Percentiles rank a stretch among this genome's conserved stretches.
Conservation (phyloP, 257 asterid species). For the Ilex asprella region DNA sequence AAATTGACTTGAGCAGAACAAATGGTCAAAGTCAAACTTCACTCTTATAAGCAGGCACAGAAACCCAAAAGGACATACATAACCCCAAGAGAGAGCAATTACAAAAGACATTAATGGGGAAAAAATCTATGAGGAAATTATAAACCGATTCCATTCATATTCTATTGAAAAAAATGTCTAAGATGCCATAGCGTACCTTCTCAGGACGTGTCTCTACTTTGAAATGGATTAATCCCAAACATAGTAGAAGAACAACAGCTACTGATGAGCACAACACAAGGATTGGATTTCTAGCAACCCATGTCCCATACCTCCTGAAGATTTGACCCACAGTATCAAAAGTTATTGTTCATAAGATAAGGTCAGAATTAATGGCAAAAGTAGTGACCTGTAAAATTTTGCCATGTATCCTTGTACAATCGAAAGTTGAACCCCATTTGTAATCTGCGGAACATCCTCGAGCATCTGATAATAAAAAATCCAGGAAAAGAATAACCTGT, state of each 20-base stretch:
- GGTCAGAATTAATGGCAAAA: constrained; percentile 8
- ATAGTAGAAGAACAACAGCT: constrained; percentile 64
- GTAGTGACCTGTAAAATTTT: constrained; percentile 75
- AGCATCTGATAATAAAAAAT: constrained; percentile 54
- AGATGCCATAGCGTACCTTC: constrained; percentile 47
- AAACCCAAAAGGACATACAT: too few species aligned
- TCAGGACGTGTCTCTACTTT: constrained; percentile 96
- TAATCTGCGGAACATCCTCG: constrained; percentile 85
- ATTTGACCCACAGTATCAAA: constrained; percentile 22
- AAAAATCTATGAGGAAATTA: background rate
- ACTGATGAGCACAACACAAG: constrained; percentile 81
- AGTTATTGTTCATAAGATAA: constrained; percentile 8
- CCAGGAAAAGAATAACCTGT: background rate
- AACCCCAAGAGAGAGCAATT: too few species aligned
- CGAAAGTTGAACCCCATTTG: constrained; percentile 81
- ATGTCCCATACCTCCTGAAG: constrained; percentile 94
- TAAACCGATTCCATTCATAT: background rate
- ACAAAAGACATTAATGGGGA: too few species aligned
- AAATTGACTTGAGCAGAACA: too few species aligned
- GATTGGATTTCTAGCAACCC: constrained; percentile 94
- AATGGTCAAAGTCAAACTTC: too few species aligned
- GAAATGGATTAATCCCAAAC: constrained; percentile 88
- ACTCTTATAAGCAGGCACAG: too few species aligned
- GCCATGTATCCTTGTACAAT: constrained; percentile 97
- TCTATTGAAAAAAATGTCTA: background rate